Percentiles rank a stretch among this genome's conserved stretches.
Evolutionary conservation across 2,329 filamentous ascomycete species (phyloP).

Genomic region (Botrytis fragariae): DNA sequence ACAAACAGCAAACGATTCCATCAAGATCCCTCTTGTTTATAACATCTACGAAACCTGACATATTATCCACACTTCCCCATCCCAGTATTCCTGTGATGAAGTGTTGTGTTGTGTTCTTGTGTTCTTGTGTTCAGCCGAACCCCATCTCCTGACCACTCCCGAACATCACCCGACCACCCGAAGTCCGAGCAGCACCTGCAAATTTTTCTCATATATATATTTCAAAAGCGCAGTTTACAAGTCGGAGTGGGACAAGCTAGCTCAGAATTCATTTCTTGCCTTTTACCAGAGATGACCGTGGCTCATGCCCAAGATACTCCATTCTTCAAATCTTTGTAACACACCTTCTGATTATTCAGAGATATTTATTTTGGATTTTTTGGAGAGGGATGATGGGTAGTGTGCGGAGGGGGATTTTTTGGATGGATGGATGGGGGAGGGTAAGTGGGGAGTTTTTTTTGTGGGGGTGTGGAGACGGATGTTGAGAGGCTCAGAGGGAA

Average conservation of each 20-base stretch:
- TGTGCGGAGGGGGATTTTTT: background rate
- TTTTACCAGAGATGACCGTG: conserved; percentile 43
- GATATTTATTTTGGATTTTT: conserved; percentile 21
- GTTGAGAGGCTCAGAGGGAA: no score
- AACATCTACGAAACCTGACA: background rate
- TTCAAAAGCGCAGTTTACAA: background rate
- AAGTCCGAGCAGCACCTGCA: background rate
- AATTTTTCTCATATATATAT: conserved; percentile 16
- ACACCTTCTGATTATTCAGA: conserved; percentile 34
- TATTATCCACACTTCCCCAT: background rate
- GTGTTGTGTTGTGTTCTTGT: no score
- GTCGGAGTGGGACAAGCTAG: conserved; percentile 40
- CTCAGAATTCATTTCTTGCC: conserved; percentile 42
- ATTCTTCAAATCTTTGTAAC: conserved; percentile 52
- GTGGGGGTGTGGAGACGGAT: background rate
- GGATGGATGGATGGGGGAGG: no score
- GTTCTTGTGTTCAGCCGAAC: no score
- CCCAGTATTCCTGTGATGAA: background rate
- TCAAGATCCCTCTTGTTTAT: background rate
- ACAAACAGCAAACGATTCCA: background rate
- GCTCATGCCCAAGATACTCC: conserved; percentile 50
- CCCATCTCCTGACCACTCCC: no score
- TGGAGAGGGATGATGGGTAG: background rate
- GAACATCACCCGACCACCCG: background rate
- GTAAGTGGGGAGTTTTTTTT: background rate